Percentiles rank a stretch among this genome's conserved stretches.
Conservation (phyloP, 2,329 filamentous ascomycete species). For the Cladosporium austrohemisphaericum region DNA sequence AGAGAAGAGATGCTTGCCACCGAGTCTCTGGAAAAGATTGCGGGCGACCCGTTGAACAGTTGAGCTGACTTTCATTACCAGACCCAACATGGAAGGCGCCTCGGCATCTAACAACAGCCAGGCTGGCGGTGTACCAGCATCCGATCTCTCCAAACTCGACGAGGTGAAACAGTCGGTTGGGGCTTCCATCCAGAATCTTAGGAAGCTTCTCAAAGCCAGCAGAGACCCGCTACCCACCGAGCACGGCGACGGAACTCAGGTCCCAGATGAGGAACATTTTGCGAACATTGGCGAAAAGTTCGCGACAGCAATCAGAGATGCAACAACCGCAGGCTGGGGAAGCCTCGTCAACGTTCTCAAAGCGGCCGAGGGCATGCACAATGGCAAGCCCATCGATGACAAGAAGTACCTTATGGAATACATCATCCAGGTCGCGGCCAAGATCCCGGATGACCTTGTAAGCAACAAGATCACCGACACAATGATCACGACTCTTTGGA, state of each 20-base stretch:
- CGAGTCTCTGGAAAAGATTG: no score
- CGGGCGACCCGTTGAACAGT: no score
- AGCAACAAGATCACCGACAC: constrained; percentile 40
- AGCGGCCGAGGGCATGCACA: constrained; percentile 31
- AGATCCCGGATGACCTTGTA: constrained; percentile 40
- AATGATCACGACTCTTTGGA: constrained; percentile 47
- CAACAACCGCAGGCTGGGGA: constrained; percentile 14
- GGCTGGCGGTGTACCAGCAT: constrained; percentile 15
- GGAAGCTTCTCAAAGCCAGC: constrained; percentile 30
- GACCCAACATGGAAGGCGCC: constrained; percentile 3
- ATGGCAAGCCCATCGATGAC: constrained; percentile 56
- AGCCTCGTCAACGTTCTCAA: constrained; percentile 3
- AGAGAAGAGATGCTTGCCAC: not conserved
- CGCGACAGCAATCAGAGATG: constrained; percentile 17
- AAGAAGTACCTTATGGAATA: constrained; percentile 60
- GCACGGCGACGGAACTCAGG: constrained; percentile 44
- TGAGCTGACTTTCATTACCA: not conserved
- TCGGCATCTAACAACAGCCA: not conserved
- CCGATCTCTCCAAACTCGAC: constrained; percentile 26
- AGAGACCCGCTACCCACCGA: constrained; percentile 34
- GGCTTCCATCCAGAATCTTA: constrained; percentile 27
- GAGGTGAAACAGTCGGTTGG: constrained; percentile 21
- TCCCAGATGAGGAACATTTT: constrained; percentile 29
- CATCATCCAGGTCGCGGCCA: constrained; percentile 46
- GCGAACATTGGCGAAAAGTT: constrained; percentile 18